Percentiles rank a stretch among this genome's conserved stretches.
phyloP scores from a whole-genome alignment of 495 filamentous ascomycete species.

The Hypomontagnella submonticulosa region DNA sequence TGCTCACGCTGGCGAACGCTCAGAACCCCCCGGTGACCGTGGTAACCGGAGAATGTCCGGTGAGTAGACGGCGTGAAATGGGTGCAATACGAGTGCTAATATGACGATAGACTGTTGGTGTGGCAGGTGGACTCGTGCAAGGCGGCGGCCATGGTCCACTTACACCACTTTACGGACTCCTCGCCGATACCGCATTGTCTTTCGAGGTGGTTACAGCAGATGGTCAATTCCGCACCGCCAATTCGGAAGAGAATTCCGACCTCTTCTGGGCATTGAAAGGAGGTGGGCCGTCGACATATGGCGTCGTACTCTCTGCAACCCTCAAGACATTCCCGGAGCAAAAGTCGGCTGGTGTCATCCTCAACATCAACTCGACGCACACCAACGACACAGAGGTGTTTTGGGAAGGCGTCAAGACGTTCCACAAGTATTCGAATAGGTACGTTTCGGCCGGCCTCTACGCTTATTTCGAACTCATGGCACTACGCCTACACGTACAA shows the following conservation, averaged over 20 bases:
- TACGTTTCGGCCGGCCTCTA: slow-evolving; percentile 58
- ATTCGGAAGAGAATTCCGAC: slow-evolving; percentile 61
- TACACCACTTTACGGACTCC: slow-evolving; percentile 62
- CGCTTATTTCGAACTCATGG: slow-evolving; percentile 59
- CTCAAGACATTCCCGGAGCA: slow-evolving; percentile 61
- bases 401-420: slow-evolving; percentile 57
- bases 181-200: slow-evolving; percentile 64
- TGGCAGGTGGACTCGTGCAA: slow-evolving; percentile 65
- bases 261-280: slow-evolving; percentile 74
- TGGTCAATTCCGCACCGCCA: slow-evolving; percentile 63
- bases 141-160: slow-evolving; percentile 69
- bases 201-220: slow-evolving; percentile 68
- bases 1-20: slow-evolving; percentile 57
- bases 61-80: slow-evolving; percentile 45
- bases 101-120: slow-evolving; percentile 56
- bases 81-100: slow-evolving; percentile 54
- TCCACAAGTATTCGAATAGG: slow-evolving; percentile 57
- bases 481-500: slow-evolving; percentile 49
- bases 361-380: slow-evolving; percentile 54
- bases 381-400: slow-evolving; percentile 52
- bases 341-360: slow-evolving; percentile 51
- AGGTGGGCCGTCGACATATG: slow-evolving; percentile 68
- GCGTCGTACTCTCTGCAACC: slow-evolving; percentile 63
- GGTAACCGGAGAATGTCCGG: slow-evolving; percentile 60
- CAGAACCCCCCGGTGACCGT: slow-evolving; percentile 59